Base-by-base conservation (phyloP, 1,284 basidiomycete genomes). In the Coniophora puteana region DNA sequence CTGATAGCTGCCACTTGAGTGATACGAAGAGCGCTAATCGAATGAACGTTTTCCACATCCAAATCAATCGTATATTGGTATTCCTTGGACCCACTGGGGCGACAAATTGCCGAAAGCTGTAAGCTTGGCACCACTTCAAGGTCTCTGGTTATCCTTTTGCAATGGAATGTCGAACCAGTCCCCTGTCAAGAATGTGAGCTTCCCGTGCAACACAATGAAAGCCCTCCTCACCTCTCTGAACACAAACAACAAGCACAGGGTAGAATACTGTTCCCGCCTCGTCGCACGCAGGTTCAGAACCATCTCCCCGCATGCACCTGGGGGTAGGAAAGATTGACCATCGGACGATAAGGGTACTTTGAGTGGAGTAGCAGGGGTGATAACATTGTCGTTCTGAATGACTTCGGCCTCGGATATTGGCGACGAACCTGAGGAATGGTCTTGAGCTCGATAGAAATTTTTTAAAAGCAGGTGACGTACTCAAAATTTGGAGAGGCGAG, bases 1-100 rank as follows among this genome's bases (percentile, higher is more conserved):
- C 88, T 87, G 36, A 87, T 48, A 12, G 74, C 71, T 11, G 69
- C 74, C 5, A 88, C 51, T 50, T 86, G 80, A 3, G 65, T 66
- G 6, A 90, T 47, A 20, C 61, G 52, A n/a, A 84, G 51, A 21
- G 65, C 51, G n/a, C 57, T 58, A 2, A 66, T 64, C 14, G 59
- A 54, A 0, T 68, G 67, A 4, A 67, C 44, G 52, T 84, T 86
- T 36, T 69, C 69, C 6, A 85, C 50, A 45, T 80, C 76, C 7
- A 89, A 50, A 39, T 74, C 68, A n/a, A 89, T 40, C 5, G 69
- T 51, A 55, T 79, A 89, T 22, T 70, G 52, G 45, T 72, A 52
- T 13, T 78, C 72, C n/a, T 55, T 48, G 6, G 68, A 67, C 18
- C 63, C 64, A 33, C 71, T 76, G 3, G 83, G 80, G 26, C 63